phyloP scores from a whole-genome alignment of 257 asterid species.

The Nicotiana sylvestris region DNA sequence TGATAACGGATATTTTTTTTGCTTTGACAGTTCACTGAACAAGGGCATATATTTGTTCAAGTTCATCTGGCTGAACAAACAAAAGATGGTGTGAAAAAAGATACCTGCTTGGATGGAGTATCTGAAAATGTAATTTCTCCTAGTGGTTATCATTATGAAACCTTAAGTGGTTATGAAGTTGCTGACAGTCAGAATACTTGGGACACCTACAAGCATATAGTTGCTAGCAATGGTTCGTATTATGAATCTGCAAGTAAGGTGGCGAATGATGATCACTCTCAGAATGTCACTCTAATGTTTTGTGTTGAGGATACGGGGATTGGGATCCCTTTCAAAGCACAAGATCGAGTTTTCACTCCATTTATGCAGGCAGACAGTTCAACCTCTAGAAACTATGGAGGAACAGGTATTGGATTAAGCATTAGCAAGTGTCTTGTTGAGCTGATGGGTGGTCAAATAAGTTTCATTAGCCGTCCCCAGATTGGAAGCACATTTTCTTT shows the following conservation, averaged over 20 bases:
- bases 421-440: slow-evolving; percentile 87
- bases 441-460: slow-evolving; percentile 90
- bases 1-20: not conserved
- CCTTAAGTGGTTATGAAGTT: slow-evolving; percentile 78
- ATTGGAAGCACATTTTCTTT: slow-evolving; percentile 89
- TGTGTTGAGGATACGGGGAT: slow-evolving; percentile 90
- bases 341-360: slow-evolving; percentile 73
- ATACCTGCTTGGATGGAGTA: slow-evolving; percentile 38
- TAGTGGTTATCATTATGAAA: slow-evolving; percentile 33
- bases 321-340: slow-evolving; percentile 75
- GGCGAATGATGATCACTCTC: slow-evolving; percentile 25
- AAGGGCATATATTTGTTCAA: slow-evolving; percentile 86
- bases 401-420: slow-evolving; percentile 93
- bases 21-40: slow-evolving; percentile 67
- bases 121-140: slow-evolving; percentile 33
- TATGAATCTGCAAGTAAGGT: slow-evolving; percentile 27
- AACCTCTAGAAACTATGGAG: slow-evolving; percentile 85
- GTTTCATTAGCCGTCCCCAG: slow-evolving; percentile 66
- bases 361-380: slow-evolving; percentile 99
- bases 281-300: slow-evolving; percentile 50
- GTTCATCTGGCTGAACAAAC: slow-evolving; percentile 70
- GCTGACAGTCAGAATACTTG: slow-evolving; percentile 77
- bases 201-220: slow-evolving; percentile 52
- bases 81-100: slow-evolving; percentile 31
- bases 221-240: slow-evolving; percentile 35